Percentiles rank a stretch among this genome's conserved stretches.
These are phyloP conservation scores for Stachybotrys chlorohalonatus DNA, from an alignment of 2,329 filamentous ascomycete genomes.

Conservation along the genomic window DNA sequence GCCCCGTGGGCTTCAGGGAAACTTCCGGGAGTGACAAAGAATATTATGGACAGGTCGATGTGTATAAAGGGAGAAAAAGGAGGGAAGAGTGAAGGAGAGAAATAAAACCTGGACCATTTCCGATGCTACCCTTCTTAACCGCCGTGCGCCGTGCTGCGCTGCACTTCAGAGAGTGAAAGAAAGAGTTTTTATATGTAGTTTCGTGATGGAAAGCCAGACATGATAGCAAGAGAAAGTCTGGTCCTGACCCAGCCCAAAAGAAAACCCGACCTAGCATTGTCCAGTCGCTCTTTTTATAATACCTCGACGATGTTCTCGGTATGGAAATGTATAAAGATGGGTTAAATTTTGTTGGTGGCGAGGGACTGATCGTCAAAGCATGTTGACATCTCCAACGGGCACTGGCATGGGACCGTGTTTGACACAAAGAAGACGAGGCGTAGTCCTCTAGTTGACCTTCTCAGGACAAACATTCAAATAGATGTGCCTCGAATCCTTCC, in stretches of 20 bases:
- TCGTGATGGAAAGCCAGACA: constrained; percentile 25
- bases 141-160: constrained; percentile 29
- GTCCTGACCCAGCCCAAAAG: constrained; percentile 11
- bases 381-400: too few relatives aligned
- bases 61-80: constrained; percentile 7
- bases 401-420: too few relatives aligned
- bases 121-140: constrained; percentile 29
- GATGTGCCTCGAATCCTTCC: too few relatives aligned
- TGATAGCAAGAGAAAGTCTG: constrained; percentile 12
- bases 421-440: too few relatives aligned
- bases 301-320: background rate
- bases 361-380: background rate
- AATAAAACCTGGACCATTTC: constrained; percentile 22
- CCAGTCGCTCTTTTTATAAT: background rate
- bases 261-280: constrained; percentile 6
- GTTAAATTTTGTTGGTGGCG: background rate
- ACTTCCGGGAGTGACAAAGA: constrained; percentile 2
- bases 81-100: constrained; percentile 11
- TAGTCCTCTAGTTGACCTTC: too few relatives aligned
- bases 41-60: constrained; percentile 13
- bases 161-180: constrained; percentile 14
- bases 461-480: too few relatives aligned
- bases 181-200: constrained; percentile 19
- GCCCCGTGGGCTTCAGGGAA: background rate
- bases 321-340: background rate